Evolutionary conservation across 2,329 filamentous ascomycete species (phyloP).

Genomic region (Fusarium tanahbumbuense): DNA sequence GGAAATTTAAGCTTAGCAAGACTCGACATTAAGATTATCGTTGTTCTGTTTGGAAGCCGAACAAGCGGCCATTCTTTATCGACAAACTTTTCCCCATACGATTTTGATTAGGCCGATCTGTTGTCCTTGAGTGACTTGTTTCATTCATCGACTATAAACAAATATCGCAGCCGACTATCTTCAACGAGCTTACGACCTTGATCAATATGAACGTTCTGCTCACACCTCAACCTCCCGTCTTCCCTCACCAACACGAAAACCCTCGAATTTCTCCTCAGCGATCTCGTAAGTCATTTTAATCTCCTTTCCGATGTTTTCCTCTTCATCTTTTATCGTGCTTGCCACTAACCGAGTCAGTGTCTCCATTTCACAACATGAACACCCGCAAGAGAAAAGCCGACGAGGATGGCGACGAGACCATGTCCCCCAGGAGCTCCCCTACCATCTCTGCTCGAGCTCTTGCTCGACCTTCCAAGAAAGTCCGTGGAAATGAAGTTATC

Average conservation of each 20-base stretch:
- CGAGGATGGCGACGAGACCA: conserved; percentile 84
- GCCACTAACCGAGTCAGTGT: conserved; percentile 49
- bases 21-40: conserved; percentile 7
- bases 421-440: conserved; percentile 86
- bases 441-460: conserved; percentile 77
- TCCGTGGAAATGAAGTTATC: conserved; percentile 71
- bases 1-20: not conserved
- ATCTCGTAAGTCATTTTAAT: conserved; percentile 61
- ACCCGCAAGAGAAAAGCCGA: conserved; percentile 88
- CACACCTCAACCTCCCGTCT: conserved; percentile 68
- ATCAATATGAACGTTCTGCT: conserved; percentile 71
- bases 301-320: not conserved
- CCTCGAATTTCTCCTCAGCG: conserved; percentile 66
- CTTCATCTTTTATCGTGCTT: conserved; percentile 10
- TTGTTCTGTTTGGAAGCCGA: conserved; percentile 2
- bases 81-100: not conserved
- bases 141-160: conserved; percentile 29
- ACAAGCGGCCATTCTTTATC: conserved; percentile 4
- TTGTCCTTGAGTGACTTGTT: conserved; percentile 20
- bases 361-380: conserved; percentile 65
- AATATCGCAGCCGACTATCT: conserved; percentile 10
- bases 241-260: conserved; percentile 69
- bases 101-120: conserved; percentile 4
- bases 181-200: conserved; percentile 11
- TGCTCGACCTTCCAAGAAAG: conserved; percentile 72